A percentile compares a stretch with the other conserved stretches of the same genome.
Conservation (phyloP, 345 rosid species). For the Eucalyptus cladocalyx region DNA sequence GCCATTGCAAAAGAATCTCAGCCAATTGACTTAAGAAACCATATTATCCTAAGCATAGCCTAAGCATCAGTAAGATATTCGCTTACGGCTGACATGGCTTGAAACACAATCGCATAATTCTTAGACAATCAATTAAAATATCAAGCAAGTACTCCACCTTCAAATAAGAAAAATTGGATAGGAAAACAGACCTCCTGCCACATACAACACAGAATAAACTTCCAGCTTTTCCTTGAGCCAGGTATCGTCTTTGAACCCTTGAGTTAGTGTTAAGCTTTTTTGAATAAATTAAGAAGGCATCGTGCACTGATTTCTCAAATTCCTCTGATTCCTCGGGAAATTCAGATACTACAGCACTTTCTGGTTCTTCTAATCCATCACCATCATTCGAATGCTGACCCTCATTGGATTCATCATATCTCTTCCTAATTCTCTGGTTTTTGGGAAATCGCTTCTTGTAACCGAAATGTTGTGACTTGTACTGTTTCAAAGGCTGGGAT, state of each 20-base stretch:
- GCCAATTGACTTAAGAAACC: background rate
- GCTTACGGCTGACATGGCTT: background rate
- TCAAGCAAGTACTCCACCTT: background rate
- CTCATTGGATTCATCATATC: constrained; percentile 26
- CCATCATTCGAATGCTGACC: constrained; percentile 13
- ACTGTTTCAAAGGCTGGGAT: constrained; percentile 9
- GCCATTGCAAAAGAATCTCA: background rate
- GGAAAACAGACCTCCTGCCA: constrained; percentile 59
- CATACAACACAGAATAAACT: constrained; percentile 64
- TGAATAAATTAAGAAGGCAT: constrained; percentile 36
- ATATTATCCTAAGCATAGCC: background rate
- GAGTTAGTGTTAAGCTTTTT: constrained; percentile 34
- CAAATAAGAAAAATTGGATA: constrained; percentile 1
- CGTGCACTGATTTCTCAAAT: constrained; percentile 42
- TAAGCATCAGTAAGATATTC: background rate
- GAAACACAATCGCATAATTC: constrained; percentile 7
- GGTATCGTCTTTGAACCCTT: constrained; percentile 42
- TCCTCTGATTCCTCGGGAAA: constrained; percentile 40
- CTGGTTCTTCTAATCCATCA: constrained; percentile 15
- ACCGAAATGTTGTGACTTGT: constrained; percentile 3
- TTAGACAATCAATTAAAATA: background rate
- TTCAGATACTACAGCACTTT: constrained; percentile 11
- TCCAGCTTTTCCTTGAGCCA: constrained; percentile 63
- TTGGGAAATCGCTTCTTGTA: constrained; percentile 16
- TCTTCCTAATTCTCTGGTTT: constrained; percentile 27